Base-by-base conservation (phyloP, 768 basidiomycete genomes). In the Stropharia rugosoannulata region DNA sequence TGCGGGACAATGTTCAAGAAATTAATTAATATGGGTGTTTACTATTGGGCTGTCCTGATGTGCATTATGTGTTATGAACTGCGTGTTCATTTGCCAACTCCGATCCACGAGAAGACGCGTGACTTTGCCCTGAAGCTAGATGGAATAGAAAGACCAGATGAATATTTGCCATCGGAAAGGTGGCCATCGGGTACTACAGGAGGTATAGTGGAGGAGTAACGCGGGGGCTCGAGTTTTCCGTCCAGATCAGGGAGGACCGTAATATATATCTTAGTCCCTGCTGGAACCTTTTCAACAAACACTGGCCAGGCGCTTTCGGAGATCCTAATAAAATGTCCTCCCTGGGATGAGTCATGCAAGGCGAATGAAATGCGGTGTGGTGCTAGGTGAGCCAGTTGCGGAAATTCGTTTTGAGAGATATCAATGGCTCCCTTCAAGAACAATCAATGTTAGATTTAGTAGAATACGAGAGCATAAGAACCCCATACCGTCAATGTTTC, bases 231-330 rank as follows among this genome's bases (percentile, higher is more conserved):
- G 4, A 63, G 64, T 41, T 66, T 67, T 32, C 49, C 48, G 4
- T 69, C 63, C 46, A 71, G 63, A 29, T 73, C 67, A 0, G 75
- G 73, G 27, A 51, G 25, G 4, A 51, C 27, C 40, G 29, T 5
- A 10, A 85, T 68, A 50, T 81, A 75, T 50, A 85, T 71, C 59
- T 83, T 68, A 46, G 82, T 79, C 25, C 77, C 80, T 16, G 75
- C 70, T 6, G 74, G 49, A 49, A 85, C 62, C 51, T 73, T 70
- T 1, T 72, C 55, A 10, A 75, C 59, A 4, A 82, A 68, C 2
- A 57, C 51, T 5, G 69, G 57, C 84, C 84, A 86, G 36, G 76
- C 84, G 36, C 67, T 75, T 42, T 70, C 79, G 38, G 74, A 85
- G 62, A 83, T 86, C 52, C 75, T 75, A 38, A 80, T 80, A 22